These are phyloP conservation scores for Aaosphaeria pasadenensis DNA, from an alignment of 2,329 filamentous ascomycete species.

Conservation along the genomic window DNA sequence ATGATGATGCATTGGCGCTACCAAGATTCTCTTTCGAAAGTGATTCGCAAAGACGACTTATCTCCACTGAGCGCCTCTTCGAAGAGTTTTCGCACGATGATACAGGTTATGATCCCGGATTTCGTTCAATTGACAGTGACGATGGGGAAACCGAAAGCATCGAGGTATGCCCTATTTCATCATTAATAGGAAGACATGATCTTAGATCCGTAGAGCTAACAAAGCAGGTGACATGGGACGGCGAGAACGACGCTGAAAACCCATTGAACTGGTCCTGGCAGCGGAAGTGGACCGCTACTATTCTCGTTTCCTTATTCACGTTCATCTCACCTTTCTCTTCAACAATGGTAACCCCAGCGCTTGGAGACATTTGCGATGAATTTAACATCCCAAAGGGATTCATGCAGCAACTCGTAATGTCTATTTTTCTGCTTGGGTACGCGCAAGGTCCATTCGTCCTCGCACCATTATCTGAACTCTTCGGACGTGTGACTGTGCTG, in stretches of 20 bases:
- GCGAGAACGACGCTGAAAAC: constrained; percentile 44
- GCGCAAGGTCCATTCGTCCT: constrained; percentile 36
- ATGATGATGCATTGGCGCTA: too few species aligned
- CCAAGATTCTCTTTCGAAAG: not conserved
- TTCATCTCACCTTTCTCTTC: constrained; percentile 39
- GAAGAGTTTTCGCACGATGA: not conserved
- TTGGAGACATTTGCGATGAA: constrained; percentile 26
- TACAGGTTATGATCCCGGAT: too few species aligned
- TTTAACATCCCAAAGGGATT: constrained; percentile 28
- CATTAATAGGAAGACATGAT: not conserved
- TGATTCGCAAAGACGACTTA: not conserved
- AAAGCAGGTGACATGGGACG: constrained; percentile 42
- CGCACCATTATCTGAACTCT: constrained; percentile 35
- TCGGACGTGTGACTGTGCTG: constrained; percentile 30
- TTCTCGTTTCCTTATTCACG: constrained; percentile 41
- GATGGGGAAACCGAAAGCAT: not conserved
- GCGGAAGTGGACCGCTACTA: constrained; percentile 45
- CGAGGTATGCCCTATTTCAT: not conserved
- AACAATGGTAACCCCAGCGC: constrained; percentile 37
- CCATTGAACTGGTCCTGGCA: constrained; percentile 47
- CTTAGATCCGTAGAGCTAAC: not conserved
- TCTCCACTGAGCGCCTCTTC: not conserved
- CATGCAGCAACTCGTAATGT: constrained; percentile 29
- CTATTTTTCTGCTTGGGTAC: constrained; percentile 37
- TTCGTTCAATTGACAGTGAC: not conserved